Conservation (phyloP, 441 rosid species). For the Sinapis alba region DNA sequence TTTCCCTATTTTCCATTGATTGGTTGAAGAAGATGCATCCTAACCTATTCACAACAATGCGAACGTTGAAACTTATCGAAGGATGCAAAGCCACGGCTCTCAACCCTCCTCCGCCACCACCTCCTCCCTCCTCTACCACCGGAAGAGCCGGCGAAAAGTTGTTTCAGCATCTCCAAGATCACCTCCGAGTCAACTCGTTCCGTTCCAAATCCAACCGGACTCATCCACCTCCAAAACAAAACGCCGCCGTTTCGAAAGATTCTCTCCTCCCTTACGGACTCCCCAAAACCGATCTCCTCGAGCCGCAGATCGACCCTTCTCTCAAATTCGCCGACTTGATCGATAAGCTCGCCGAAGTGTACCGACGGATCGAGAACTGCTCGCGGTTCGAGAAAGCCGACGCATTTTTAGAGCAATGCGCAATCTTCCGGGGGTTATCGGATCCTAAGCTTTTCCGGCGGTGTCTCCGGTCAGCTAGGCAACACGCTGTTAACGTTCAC, state of each 20-base stretch:
- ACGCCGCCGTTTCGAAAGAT: constrained; percentile 34
- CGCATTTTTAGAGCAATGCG: constrained; percentile 66
- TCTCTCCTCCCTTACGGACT: constrained; percentile 65
- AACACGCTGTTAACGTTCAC: constrained; percentile 67
- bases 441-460: constrained; percentile 75
- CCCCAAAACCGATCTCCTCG: constrained; percentile 62
- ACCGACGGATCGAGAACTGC: constrained; percentile 53
- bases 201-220: constrained; percentile 47
- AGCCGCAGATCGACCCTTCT: constrained; percentile 68
- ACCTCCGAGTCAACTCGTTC: constrained; percentile 50
- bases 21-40: constrained; percentile 52
- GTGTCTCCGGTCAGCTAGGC: constrained; percentile 63
- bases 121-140: constrained; percentile 29
- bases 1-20: neutral
- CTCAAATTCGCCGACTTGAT: constrained; percentile 66
- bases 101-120: constrained; percentile 37
- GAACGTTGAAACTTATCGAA: constrained; percentile 67
- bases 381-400: constrained; percentile 59
- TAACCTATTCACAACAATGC: constrained; percentile 68
- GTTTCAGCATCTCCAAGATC: constrained; percentile 65
- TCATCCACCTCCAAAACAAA: constrained; percentile 2
- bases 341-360: constrained; percentile 59
- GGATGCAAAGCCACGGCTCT: constrained; percentile 69
- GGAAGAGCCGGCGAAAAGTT: constrained; percentile 51
- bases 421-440: constrained; percentile 54